These are phyloP conservation scores for Papiliotrema nemorosa DNA, from an alignment of 1,284 basidiomycete genomes.

Conservation along the genomic window DNA sequence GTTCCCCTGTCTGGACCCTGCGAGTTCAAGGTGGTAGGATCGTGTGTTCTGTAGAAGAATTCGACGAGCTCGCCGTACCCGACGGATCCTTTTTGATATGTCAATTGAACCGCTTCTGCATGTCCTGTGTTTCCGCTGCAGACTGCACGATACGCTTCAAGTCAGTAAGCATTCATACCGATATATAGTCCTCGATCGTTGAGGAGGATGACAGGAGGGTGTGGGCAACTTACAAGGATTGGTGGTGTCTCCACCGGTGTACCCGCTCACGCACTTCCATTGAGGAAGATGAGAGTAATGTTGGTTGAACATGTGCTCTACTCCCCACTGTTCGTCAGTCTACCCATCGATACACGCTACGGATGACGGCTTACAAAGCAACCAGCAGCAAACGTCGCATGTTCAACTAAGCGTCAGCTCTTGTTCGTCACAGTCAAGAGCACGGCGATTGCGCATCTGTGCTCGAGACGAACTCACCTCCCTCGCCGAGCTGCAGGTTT, in stretches of 20 bases:
- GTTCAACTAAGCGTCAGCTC: constrained; percentile 50
- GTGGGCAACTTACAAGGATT: constrained; percentile 21
- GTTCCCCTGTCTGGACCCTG: constrained; percentile 75
- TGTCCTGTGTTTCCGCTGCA: constrained; percentile 80
- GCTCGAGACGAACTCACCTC: constrained; percentile 28
- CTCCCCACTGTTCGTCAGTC: constrained; percentile 61
- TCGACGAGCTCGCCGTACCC: constrained; percentile 82
- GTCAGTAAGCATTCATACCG: neutral
- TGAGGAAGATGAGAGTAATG: constrained; percentile 59
- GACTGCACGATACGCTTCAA: constrained; percentile 65
- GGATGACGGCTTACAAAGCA: constrained; percentile 53
- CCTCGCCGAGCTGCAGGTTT: constrained; percentile 33
- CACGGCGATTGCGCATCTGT: neutral
- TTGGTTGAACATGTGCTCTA: constrained; percentile 80
- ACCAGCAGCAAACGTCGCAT: constrained; percentile 74
- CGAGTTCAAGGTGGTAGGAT: constrained; percentile 76
- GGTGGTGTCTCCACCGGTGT: constrained; percentile 64
- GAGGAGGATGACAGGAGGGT: neutral
- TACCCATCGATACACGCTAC: neutral
- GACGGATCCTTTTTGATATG: constrained; percentile 76
- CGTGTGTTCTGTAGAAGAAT: constrained; percentile 92
- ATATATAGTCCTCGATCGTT: neutral
- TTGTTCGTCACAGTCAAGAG: neutral
- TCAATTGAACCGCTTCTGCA: constrained; percentile 82
- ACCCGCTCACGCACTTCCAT: constrained; percentile 71